Percentiles rank a stretch among this genome's conserved stretches.
Conservation (phyloP, 2,329 filamentous ascomycete species). For the Thelonectria olida region DNA sequence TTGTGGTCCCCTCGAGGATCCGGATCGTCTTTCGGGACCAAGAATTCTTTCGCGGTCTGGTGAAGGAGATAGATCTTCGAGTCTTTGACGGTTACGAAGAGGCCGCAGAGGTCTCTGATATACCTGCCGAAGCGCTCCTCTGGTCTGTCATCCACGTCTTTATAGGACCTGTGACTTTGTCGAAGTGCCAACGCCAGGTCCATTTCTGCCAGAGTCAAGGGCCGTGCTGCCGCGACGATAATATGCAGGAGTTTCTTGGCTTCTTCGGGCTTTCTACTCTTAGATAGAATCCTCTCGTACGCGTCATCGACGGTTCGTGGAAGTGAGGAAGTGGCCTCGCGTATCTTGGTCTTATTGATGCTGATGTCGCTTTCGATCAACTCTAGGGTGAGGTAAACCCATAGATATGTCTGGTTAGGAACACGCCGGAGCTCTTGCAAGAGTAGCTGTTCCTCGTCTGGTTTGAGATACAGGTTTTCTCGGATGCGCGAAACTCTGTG, state of each 20-base stretch:
- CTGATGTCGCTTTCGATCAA: conserved; percentile 20
- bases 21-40: conserved; percentile 8
- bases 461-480: conserved; percentile 1
- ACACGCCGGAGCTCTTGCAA: conserved; percentile 11
- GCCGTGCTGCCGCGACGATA: conserved; percentile 35
- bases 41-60: conserved; percentile 35
- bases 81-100: conserved; percentile 34
- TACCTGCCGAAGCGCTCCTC: conserved; percentile 16
- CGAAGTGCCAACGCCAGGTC: conserved; percentile 26
- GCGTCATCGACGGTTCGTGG: conserved; percentile 36
- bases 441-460: conserved; percentile 21
- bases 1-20: neutral
- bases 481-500: conserved; percentile 13
- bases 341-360: conserved; percentile 17
- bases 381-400: conserved; percentile 35
- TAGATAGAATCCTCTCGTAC: conserved; percentile 38
- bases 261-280: conserved; percentile 14
- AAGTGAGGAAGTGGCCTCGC: conserved; percentile 16
- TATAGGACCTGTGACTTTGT: conserved; percentile 7
- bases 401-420: conserved; percentile 39
- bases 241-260: conserved; percentile 35
- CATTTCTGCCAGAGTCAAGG: conserved; percentile 37
- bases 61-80: conserved; percentile 35
- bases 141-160: conserved; percentile 6
- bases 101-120: conserved; percentile 41